These are phyloP conservation scores for Kuraishia ogatae DNA, from an alignment of 805 yeast species.

Conservation along the genomic window DNA sequence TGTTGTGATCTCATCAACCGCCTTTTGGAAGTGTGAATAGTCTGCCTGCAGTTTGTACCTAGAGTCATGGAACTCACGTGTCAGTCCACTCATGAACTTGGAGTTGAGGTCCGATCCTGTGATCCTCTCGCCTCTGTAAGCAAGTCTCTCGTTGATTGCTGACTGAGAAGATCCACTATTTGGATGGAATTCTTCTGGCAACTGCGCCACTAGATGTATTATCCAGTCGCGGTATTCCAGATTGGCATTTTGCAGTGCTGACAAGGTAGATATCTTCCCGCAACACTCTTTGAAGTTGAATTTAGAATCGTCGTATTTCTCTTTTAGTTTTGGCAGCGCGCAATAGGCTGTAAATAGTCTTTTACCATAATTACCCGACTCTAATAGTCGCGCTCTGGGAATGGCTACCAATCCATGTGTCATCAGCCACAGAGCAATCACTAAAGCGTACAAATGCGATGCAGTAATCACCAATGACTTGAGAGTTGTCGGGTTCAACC, in stretches of 20 bases:
- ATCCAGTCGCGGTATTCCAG: constrained; percentile 56
- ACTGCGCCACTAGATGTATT: constrained; percentile 37
- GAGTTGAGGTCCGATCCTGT: constrained; percentile 3
- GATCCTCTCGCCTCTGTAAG: constrained; percentile 17
- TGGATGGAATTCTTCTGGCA: constrained; percentile 24
- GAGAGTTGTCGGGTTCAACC: constrained; percentile 36
- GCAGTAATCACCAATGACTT: constrained; percentile 65
- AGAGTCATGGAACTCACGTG: constrained; percentile 42
- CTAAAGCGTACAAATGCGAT: constrained; percentile 68
- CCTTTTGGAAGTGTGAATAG: constrained; percentile 45
- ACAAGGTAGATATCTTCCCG: constrained; percentile 45
- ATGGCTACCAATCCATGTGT: constrained; percentile 70
- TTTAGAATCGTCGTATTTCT: constrained; percentile 54
- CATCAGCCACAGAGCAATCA: constrained; percentile 74
- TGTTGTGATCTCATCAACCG: constrained; percentile 37
- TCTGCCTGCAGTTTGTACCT: constrained; percentile 44
- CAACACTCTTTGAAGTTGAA: constrained; percentile 56
- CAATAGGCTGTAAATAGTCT: constrained; percentile 29
- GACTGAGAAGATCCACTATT: neutral
- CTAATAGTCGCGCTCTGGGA: constrained; percentile 35
- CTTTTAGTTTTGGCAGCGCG: constrained; percentile 49
- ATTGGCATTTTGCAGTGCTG: constrained; percentile 35
- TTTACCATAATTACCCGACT: constrained; percentile 18
- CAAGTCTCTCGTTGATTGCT: constrained; percentile 23
- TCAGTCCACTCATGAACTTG: constrained; percentile 18